These are phyloP conservation scores for Zopfochytrium polystomum DNA, from an alignment of 371 early-diverging fungal genomes.

Conservation along the genomic window DNA sequence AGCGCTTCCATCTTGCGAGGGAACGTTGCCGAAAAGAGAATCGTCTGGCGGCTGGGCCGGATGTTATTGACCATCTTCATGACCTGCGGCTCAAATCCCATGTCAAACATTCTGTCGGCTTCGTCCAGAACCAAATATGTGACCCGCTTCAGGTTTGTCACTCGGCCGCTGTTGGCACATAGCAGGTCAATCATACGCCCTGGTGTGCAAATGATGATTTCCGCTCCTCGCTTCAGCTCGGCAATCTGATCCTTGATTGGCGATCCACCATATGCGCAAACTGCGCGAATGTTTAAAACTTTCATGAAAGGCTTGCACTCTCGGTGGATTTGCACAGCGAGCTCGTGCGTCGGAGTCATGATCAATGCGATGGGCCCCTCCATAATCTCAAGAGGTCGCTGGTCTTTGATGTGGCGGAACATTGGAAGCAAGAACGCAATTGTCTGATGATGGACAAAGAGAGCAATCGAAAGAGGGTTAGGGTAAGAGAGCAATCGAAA, in stretches of 20 bases:
- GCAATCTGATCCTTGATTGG: slow-evolving; percentile 97
- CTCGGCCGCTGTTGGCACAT: slow-evolving; percentile 92
- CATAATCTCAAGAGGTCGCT: slow-evolving; percentile 72
- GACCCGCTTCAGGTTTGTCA: slow-evolving; percentile 89
- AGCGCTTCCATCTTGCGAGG: slow-evolving; percentile 96
- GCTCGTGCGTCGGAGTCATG: slow-evolving; percentile 99
- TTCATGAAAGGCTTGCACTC: slow-evolving; percentile 88
- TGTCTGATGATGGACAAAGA: slow-evolving; percentile 73
- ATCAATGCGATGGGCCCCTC: slow-evolving; percentile 96
- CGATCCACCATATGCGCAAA: slow-evolving; percentile 97
- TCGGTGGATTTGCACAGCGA: no score
- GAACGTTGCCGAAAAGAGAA: slow-evolving; percentile 96
- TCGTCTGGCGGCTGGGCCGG: slow-evolving; percentile 89
- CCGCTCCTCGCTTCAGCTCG: slow-evolving; percentile 95
- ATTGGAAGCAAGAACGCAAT: slow-evolving; percentile 94
- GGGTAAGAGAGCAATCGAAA: no score
- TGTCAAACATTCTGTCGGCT: slow-evolving; percentile 75
- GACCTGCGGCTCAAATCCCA: slow-evolving; percentile 98
- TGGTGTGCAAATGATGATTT: slow-evolving; percentile 98
- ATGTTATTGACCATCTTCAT: slow-evolving; percentile 95
- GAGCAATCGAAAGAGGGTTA: no score
- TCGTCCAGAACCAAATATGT: slow-evolving; percentile 99
- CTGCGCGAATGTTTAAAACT: slow-evolving; percentile 75
- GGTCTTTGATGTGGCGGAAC: slow-evolving; percentile 96
- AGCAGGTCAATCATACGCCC: slow-evolving; percentile 99